Percentiles rank a stretch among this genome's conserved stretches.
phyloP scores from a whole-genome alignment of 495 filamentous ascomycete species.

The Alectoria sarmentosa region DNA sequence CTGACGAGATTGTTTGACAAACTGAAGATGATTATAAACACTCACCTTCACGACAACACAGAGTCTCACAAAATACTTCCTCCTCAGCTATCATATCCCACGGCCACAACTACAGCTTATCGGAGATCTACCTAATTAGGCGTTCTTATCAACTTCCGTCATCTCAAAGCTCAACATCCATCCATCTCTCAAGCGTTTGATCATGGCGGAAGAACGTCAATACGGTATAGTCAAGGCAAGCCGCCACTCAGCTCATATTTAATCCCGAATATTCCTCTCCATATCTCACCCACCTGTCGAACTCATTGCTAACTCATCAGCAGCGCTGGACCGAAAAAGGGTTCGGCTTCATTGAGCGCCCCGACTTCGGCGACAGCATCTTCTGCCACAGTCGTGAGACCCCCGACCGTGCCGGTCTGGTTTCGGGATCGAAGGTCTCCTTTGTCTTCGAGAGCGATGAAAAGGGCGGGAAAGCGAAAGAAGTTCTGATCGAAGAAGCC shows the following conservation, averaged over 20 bases:
- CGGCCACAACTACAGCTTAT: no score
- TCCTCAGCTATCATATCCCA: neutral
- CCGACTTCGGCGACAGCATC: conserved; percentile 10
- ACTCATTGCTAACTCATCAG: neutral
- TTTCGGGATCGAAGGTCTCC: conserved; percentile 15
- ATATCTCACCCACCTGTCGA: neutral
- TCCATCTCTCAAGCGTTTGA: neutral
- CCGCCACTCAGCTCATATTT: neutral
- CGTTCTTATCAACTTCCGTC: neutral
- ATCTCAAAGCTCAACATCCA: neutral
- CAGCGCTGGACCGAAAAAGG: conserved; percentile 21
- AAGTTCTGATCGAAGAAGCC: conserved; percentile 17
- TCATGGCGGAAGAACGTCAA: neutral
- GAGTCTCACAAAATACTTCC: no score
- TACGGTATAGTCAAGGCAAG: neutral
- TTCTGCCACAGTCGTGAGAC: conserved; percentile 16
- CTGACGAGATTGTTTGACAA: neutral
- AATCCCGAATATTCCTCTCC: neutral
- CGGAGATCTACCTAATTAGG: no score
- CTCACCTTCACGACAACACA: no score
- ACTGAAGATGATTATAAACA: neutral
- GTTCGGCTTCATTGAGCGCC: conserved; percentile 18
- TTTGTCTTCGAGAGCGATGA: conserved; percentile 16
- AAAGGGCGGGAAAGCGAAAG: conserved; percentile 16
- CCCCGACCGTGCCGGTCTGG: conserved; percentile 4